Base-by-base conservation (phyloP, 495 filamentous ascomycete genomes). In the Tuber melanosporum region DNA sequence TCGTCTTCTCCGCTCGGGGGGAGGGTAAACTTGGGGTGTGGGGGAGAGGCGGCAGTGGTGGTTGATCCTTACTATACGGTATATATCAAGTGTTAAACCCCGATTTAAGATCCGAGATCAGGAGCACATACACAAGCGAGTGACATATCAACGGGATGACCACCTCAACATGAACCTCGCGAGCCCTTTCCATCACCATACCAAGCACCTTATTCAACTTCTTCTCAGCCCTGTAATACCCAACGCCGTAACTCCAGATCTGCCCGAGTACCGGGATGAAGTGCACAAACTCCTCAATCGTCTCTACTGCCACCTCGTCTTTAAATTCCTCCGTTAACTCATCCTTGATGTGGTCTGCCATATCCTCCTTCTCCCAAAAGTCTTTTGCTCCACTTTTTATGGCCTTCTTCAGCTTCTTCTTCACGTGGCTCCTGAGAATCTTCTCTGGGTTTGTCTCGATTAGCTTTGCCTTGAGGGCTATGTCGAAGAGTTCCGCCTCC, bases 331-430 rank as follows among this genome's bases (percentile, higher is more conserved):
- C 26, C 26, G 3, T 66, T 26, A 66, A 36, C 57, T 36, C 57
- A 66, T 66, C 57, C 57, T 66, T 66, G 57, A 66, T 66, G 57
- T 66, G 32, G 12, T 66, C 26, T 19, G 57, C 57, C 57, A 66
- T 66, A 66, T 66, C 14, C 57, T 66, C 57, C 57, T 66, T 66
- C 57, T 66, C 57, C 57, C 57, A 66, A 66, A 66, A 66, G 14
- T 17, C 57, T 36, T 66, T 66, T 26, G 57, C 57, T 26, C 14
- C 57, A 66, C 57, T 66, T 26, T 66, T 19, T 66, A 66, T 36
- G 26, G 5, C 26, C 26, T 66, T 66, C 57, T 66, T 66, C 57
- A 66, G 14, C 32, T 36, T 9, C 14, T 66, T 36, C 57, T 36
- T 36, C 26, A 36, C 12, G 14, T 36, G 26, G 26, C 26, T 17